phyloP scores from a whole-genome alignment of 257 asterid genomes.

The Scutellaria baicalensis region DNA sequence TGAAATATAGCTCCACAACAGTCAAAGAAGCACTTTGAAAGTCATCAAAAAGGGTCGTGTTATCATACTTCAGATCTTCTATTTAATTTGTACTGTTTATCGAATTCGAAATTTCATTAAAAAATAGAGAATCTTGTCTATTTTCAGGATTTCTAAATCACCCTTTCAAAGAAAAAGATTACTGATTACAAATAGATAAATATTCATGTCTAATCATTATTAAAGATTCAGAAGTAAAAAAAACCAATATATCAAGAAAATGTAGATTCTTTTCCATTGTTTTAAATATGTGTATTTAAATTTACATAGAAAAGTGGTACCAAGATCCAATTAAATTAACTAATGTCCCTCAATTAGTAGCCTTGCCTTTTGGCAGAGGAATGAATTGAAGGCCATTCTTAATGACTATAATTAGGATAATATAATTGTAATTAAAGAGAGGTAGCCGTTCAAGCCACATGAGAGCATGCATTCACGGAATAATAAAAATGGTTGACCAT shows the following conservation, averaged over 20 bases:
- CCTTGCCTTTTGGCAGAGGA: conserved; percentile 9
- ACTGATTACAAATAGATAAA: too few species aligned
- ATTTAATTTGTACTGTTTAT: not conserved
- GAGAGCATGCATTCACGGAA: conserved; percentile 12
- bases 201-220: not conserved
- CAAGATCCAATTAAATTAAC: not conserved
- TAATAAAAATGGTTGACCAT: conserved; percentile 8
- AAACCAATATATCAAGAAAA: not conserved
- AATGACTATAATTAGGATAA: conserved; percentile 9
- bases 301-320: too few species aligned
- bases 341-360: not conserved
- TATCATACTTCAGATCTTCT: not conserved
- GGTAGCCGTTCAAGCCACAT: conserved; percentile 34
- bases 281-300: too few species aligned
- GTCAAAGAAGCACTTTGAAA: conserved; percentile 37
- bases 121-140: not conserved
- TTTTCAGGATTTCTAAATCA: too few species aligned
- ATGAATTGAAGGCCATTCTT: not conserved
- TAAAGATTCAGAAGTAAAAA: not conserved
- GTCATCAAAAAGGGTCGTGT: not conserved
- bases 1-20: conserved; percentile 8
- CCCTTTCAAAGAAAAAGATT: too few species aligned
- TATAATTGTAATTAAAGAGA: conserved; percentile 20
- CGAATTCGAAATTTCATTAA: too few species aligned
- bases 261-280: not conserved